Evolutionary conservation across 2,329 filamentous ascomycete species (phyloP), one percentile per base, ranked within the genome.

Genomic region (Chrysosporium queenslandicum): DNA sequence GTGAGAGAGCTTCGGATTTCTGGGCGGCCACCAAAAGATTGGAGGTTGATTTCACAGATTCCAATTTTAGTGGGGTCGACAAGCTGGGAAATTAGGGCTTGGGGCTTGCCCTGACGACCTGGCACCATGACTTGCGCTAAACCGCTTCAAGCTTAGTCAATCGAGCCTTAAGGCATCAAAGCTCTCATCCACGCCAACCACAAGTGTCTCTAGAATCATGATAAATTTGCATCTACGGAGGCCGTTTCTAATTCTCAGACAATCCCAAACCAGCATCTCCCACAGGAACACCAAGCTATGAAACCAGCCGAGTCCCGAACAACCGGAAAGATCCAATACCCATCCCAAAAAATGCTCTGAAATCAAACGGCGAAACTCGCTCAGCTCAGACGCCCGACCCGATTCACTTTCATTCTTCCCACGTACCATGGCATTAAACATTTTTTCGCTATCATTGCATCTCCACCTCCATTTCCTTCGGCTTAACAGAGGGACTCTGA

Each of bases 381-480:
- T n/a, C n/a, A n/a, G n/a, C n/a, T n/a, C n/a, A n/a, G n/a, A n/a
- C n/a, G n/a, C n/a, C n/a, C n/a, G n/a, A n/a, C n/a, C n/a, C n/a
- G n/a, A n/a, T n/a, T n/a, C n/a, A n/a, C n/a, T n/a, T n/a, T n/a
- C n/a, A n/a, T n/a, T n/a, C n/a, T n/a, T n/a, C n/a, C n/a, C n/a
- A n/a, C n/a, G n/a, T n/a, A n/a, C n/a, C n/a, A n/a, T n/a, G n/a
- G n/a, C n/a, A n/a, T n/a, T n/a, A 29, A 29, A 29, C 4, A 29
- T 29, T 5, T 5, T 9, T 12, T 36, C 32, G 8, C 9, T 11
- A 40, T 40, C 67, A 77, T 59, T 74, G 71, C 74, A 77, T 75
- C 60, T 77, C 75, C 34, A 77, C 68, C 55, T 74, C 73, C 66
- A 76, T 66, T 50, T 67, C 65, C 58, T 57, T 46, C 57, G 56